Conservation (phyloP, 805 yeast species). For the Barnettozyma pratensis region DNA sequence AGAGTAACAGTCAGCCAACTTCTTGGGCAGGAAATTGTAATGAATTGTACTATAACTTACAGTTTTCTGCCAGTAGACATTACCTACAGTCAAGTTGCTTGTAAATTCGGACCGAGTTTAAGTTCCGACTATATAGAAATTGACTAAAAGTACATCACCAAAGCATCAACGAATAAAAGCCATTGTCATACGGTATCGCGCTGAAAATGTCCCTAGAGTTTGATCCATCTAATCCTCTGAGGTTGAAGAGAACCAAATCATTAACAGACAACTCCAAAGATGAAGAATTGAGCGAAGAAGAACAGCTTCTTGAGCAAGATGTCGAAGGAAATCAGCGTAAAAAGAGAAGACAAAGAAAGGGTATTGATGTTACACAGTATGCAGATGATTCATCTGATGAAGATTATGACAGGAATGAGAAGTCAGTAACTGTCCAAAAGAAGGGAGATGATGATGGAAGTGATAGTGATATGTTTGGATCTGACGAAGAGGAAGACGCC, state of each 20-base stretch:
- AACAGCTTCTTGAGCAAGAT: conserved; percentile 21
- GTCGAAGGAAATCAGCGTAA: conserved; percentile 16
- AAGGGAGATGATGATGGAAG: conserved; percentile 8
- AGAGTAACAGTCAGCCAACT: conserved; percentile 42
- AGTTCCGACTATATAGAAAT: neutral
- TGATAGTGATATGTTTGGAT: conserved; percentile 19
- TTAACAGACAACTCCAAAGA: neutral
- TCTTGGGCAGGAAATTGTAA: conserved; percentile 45
- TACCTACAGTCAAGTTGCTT: too few relatives aligned
- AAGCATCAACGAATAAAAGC: too few relatives aligned
- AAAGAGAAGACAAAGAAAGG: conserved; percentile 10
- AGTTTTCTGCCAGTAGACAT: conserved; percentile 33
- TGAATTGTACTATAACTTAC: conserved; percentile 49
- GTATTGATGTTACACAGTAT: conserved; percentile 15
- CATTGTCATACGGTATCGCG: too few relatives aligned
- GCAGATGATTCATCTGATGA: conserved; percentile 30
- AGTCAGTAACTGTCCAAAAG: conserved; percentile 21
- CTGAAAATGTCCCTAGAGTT: neutral
- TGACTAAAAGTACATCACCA: neutral
- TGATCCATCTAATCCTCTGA: neutral
- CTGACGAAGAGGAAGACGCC: conserved; percentile 18
- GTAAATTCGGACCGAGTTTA: neutral
- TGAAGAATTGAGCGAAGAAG: conserved; percentile 13
- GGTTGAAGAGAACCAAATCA: neutral
- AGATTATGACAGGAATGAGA: conserved; percentile 16